Conservation (phyloP, 805 yeast genomes). For the Kuraishia ogatae region DNA sequence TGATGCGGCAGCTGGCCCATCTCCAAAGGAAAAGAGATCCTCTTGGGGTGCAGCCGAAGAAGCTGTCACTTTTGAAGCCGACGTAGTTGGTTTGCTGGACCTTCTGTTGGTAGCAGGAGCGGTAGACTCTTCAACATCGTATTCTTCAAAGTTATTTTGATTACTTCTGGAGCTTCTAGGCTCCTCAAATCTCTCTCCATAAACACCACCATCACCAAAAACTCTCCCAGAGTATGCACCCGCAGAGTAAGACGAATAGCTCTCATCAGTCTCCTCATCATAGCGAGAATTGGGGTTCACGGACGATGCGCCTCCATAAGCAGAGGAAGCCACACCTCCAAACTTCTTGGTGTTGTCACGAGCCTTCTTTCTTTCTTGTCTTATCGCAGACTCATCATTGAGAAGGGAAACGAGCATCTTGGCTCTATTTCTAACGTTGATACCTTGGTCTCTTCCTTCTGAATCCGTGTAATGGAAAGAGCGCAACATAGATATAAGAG, state of each 20-base stretch:
- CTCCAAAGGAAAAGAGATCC: slow-evolving; percentile 43
- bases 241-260: slow-evolving; percentile 8
- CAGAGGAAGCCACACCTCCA: slow-evolving; percentile 47
- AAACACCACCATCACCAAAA: slow-evolving; percentile 67
- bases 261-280: slow-evolving; percentile 39
- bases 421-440: slow-evolving; percentile 88
- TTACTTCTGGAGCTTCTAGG: slow-evolving; percentile 34
- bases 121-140: slow-evolving; percentile 35
- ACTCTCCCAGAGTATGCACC: slow-evolving; percentile 37
- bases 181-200: slow-evolving; percentile 58
- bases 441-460: slow-evolving; percentile 93
- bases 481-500: slow-evolving; percentile 78
- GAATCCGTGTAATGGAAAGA: slow-evolving; percentile 91
- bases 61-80: slow-evolving; percentile 35
- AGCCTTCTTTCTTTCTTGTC: slow-evolving; percentile 87
- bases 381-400: slow-evolving; percentile 65
- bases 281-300: slow-evolving; percentile 23
- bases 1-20: slow-evolving; percentile 13
- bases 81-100: slow-evolving; percentile 22
- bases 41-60: slow-evolving; percentile 26
- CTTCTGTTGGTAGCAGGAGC: slow-evolving; percentile 17
- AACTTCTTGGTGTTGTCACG: slow-evolving; percentile 76
- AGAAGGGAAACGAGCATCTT: slow-evolving; percentile 64
- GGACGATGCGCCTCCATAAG: slow-evolving; percentile 47
- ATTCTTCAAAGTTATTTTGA: slow-evolving; percentile 44